Evolutionary conservation across 2,329 filamentous ascomycete species (phyloP).

Genomic region (Aspergillus fijiensis): DNA sequence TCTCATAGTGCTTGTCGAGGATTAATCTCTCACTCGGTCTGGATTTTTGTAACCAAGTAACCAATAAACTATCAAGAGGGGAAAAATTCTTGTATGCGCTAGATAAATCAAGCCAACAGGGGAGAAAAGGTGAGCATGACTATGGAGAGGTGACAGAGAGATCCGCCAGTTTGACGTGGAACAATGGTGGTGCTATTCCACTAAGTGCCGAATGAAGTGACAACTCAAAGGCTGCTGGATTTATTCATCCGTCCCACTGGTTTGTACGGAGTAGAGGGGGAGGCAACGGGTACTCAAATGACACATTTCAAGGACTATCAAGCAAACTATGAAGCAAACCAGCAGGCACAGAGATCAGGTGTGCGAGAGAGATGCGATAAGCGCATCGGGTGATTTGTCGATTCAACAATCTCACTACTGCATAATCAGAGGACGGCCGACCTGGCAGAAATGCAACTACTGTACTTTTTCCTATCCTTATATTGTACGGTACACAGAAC

Average conservation of each 20-base stretch:
- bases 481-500: background rate
- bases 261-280: background rate
- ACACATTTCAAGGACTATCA: background rate
- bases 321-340: background rate
- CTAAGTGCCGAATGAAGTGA: slow-evolving; percentile 15
- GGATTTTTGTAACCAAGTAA: background rate
- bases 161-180: slow-evolving; percentile 14
- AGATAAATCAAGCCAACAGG: background rate
- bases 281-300: background rate
- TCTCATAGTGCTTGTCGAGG: background rate
- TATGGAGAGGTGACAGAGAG: slow-evolving; percentile 1
- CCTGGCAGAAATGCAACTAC: background rate
- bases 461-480: background rate
- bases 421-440: background rate
- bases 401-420: background rate
- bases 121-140: background rate
- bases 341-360: background rate
- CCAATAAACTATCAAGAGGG: background rate
- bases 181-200: slow-evolving; percentile 8
- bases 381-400: background rate
- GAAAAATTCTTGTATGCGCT: background rate
- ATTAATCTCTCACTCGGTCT: background rate
- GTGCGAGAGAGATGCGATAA: background rate
- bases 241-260: background rate
- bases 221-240: background rate